phyloP scores from a whole-genome alignment of 1,284 basidiomycete genomes.

The Ganoderma leucocontextum region DNA sequence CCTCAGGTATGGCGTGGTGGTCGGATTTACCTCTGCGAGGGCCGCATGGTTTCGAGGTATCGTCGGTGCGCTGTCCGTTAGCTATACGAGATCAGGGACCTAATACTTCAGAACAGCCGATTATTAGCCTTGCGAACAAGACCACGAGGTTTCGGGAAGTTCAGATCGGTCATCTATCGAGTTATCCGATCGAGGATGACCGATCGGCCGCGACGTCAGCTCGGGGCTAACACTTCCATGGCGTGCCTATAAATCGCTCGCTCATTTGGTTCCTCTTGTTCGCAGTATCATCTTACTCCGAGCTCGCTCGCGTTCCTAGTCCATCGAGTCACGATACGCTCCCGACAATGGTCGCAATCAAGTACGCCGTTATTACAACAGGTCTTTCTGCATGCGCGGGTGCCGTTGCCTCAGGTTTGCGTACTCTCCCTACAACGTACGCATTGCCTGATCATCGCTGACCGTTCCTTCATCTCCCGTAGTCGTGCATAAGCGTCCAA shows the following conservation, averaged over 20 bases:
- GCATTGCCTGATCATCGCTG: background rate
- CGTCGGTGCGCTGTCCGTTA: no score
- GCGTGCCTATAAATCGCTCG: background rate
- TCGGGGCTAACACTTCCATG: background rate
- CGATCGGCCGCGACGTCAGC: slow-evolving; percentile 1
- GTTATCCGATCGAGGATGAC: background rate
- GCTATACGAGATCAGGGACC: no score
- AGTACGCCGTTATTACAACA: slow-evolving; percentile 1
- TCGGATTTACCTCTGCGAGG: no score
- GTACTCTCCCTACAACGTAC: background rate
- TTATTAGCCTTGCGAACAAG: background rate
- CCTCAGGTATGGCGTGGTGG: no score
- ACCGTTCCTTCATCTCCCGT: background rate
- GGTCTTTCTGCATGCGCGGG: slow-evolving; percentile 4
- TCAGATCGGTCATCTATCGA: background rate
- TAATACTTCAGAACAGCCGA: no score
- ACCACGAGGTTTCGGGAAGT: background rate
- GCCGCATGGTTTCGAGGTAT: no score
- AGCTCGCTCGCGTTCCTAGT: background rate
- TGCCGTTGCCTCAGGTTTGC: background rate
- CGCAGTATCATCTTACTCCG: background rate
- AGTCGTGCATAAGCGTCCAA: slow-evolving; percentile 6
- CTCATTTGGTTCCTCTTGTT: background rate
- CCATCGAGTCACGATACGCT: background rate
- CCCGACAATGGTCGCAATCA: background rate